Evolutionary conservation across 257 asterid species (phyloP), one percentile per base, ranked within the genome.

Genomic region (Lycium barbarum): DNA sequence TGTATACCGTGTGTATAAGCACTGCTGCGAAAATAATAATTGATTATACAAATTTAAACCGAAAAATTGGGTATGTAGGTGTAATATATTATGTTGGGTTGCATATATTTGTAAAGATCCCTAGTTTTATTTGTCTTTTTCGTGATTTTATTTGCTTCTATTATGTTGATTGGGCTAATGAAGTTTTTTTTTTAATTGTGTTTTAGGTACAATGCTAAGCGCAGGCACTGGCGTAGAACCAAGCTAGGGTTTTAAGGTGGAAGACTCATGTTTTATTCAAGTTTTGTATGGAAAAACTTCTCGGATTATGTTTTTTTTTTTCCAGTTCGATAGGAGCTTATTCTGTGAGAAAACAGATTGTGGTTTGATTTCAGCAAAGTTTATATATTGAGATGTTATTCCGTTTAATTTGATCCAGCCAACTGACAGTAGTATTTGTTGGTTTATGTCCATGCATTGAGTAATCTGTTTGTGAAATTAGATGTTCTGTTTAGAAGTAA

Each of bases 151-250:
- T 26, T 26, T 26, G 33, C 33, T 26, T 26, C 33, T 26, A 26
- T 26, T 26, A 26, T 26, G 33, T 26, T 26, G 33, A 26, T 26
- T 26, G 33, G 33, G 33, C 33, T 26, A 26, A 26, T 26, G 33
- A 26, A 26, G 33, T 26, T 26, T 26, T 26, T 26, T 26, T 26
- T 26, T 26, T 26, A 26, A 26, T 36, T 20, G 22, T 74, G 18
- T 26, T 72, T 55, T 38, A 73, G 83, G 83, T 85, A 85, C 83
- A 85, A 85, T 67, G 87, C 85, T 18, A 85, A 85, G 78, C 85
- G 87, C 38, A 81, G 87, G 83, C 87, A 85, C 78, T 85, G 87
- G 87, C 87, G 87, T 81, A 84, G 87, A 33, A 85, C 87, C 35
- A 85, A 85, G 87, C 83, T 85, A 51, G 87, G 87, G 12, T 85